Percentiles rank a stretch among this genome's conserved stretches.
Evolutionary conservation across 176 grass and related monocot species (phyloP).

Genomic region (Zea luxurians): DNA sequence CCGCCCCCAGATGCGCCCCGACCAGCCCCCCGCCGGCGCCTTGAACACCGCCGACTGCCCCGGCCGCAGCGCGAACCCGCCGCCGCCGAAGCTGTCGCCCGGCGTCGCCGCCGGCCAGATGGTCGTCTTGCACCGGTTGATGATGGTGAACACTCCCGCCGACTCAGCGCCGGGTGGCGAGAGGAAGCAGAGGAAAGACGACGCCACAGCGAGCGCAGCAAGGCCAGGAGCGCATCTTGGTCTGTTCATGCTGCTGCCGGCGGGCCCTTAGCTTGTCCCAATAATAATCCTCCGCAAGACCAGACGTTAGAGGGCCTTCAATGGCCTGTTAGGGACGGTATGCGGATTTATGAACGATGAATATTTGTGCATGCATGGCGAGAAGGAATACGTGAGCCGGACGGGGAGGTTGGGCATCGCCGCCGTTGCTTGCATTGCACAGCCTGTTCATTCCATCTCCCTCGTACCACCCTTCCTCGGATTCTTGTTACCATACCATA

Average conservation of each 20-base stretch:
- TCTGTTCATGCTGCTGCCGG: not conserved
- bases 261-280: no score
- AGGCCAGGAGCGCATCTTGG: not conserved
- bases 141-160: constrained; percentile 65
- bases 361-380: not conserved
- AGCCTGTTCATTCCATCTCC: constrained; percentile 10
- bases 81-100: constrained; percentile 64
- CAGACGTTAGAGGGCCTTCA: no score
- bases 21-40: constrained; percentile 59
- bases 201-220: not conserved
- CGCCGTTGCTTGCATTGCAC: not conserved
- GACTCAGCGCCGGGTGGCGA: constrained; percentile 1
- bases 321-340: no score
- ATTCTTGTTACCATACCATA: not conserved
- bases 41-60: constrained; percentile 76
- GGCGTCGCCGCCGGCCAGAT: constrained; percentile 77
- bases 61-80: constrained; percentile 53
- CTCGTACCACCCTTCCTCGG: not conserved
- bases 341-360: not conserved
- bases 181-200: not conserved
- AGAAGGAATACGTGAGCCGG: constrained; percentile 13
- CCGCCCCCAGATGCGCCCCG: constrained; percentile 76
- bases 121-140: constrained; percentile 75
- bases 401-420: not conserved
- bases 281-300: no score